These are phyloP conservation scores for Apiospora phragmitis DNA, from an alignment of 2,329 filamentous ascomycete species.

Conservation along the genomic window DNA sequence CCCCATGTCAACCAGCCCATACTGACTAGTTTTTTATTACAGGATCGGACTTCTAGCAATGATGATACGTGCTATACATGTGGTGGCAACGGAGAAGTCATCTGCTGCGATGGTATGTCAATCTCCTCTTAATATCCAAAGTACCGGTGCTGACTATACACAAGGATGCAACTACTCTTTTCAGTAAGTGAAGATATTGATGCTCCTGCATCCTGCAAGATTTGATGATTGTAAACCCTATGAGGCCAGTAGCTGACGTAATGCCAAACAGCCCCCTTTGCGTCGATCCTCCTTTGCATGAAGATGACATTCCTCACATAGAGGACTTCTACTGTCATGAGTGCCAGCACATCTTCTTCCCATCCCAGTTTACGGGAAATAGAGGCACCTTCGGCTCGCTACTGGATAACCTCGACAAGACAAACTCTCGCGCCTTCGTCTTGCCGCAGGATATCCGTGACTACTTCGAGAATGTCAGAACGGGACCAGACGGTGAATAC, in stretches of 20 bases:
- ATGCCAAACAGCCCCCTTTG: slow-evolving; percentile 60
- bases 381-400: slow-evolving; percentile 62
- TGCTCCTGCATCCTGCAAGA: neutral
- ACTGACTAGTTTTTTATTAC: slow-evolving; percentile 28
- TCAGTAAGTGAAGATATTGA: slow-evolving; percentile 46
- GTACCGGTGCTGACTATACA: neutral
- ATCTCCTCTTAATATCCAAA: neutral
- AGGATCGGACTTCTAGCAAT: slow-evolving; percentile 45
- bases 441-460: slow-evolving; percentile 72
- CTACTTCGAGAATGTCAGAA: slow-evolving; percentile 77
- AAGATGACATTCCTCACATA: slow-evolving; percentile 58
- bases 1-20: slow-evolving; percentile 22
- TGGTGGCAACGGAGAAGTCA: slow-evolving; percentile 76
- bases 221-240: neutral
- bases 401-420: slow-evolving; percentile 64
- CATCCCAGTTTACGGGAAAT: slow-evolving; percentile 42
- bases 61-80: slow-evolving; percentile 90
- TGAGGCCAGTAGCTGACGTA: neutral
- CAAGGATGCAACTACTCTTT: slow-evolving; percentile 80
- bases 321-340: slow-evolving; percentile 86
- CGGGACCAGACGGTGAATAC: slow-evolving; percentile 77
- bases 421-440: slow-evolving; percentile 70
- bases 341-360: slow-evolving; percentile 56
- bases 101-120: slow-evolving; percentile 73
- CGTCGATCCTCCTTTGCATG: slow-evolving; percentile 71